A percentile compares a stretch with the other conserved stretches of the same genome.
These are phyloP conservation scores for Biancaea sappan DNA, from an alignment of 306 rosid genomes.

Conservation along the genomic window DNA sequence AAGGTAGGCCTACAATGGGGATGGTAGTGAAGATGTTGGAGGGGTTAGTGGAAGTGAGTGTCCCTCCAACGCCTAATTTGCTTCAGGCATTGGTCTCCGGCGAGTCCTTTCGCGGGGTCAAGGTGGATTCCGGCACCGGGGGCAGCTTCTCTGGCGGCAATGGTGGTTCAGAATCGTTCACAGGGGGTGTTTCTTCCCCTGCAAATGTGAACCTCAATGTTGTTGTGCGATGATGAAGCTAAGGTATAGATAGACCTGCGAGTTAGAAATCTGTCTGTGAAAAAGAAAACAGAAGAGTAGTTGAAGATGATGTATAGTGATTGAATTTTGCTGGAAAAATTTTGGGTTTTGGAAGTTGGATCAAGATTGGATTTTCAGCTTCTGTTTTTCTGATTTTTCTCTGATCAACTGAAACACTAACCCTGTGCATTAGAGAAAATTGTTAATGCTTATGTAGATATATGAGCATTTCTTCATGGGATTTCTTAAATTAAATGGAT, in stretches of 20 bases:
- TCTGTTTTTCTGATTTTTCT: conserved; percentile 13
- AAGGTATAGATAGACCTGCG: conserved; percentile 27
- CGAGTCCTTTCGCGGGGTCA: conserved; percentile 68
- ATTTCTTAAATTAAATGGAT: too few relatives aligned
- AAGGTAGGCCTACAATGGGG: conserved; percentile 72
- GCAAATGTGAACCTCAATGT: conserved; percentile 42
- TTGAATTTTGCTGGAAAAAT: conserved; percentile 30
- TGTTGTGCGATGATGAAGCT: conserved; percentile 41
- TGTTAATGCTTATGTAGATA: too few relatives aligned
- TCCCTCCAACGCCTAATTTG: conserved; percentile 78
- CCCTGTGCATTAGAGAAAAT: not conserved
- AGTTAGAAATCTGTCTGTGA: conserved; percentile 23
- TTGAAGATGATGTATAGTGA: conserved; percentile 38
- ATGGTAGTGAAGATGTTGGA: conserved; percentile 85
- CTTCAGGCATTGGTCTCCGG: conserved; percentile 82
- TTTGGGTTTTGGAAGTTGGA: conserved; percentile 12
- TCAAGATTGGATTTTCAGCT: conserved; percentile 18
- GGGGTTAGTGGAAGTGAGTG: conserved; percentile 61
- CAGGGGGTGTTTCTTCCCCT: conserved; percentile 49
- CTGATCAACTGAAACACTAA: conserved; percentile 22
- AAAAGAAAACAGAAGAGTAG: conserved; percentile 12
- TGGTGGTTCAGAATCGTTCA: conserved; percentile 56
- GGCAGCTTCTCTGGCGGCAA: conserved; percentile 48
- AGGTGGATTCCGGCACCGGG: conserved; percentile 47
- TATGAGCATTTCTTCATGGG: too few relatives aligned